Evolutionary conservation across 116 monocot genomes (phyloP), one percentile per base, ranked within the genome.

Genomic region (Phalaenopsis hybrid): DNA sequence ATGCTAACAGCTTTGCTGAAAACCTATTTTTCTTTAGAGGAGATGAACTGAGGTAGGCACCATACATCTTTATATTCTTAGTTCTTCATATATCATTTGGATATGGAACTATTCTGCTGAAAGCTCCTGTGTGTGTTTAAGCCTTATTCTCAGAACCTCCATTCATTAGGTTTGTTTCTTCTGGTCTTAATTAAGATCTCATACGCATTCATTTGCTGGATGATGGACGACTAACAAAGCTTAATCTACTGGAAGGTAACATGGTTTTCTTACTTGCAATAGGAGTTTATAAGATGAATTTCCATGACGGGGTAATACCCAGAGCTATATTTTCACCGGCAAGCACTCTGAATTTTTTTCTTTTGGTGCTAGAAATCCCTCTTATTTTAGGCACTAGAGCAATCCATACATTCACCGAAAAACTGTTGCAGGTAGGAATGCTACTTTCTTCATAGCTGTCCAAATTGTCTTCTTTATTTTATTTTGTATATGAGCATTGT

Each of bases 1-100:
- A 78, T 89, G 81, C 80, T 88, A 89, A 90, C 90, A 93, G 93
- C 86, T 88, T 78, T 85, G 72, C 85, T 83, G 86, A 86, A 85
- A 90, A 80, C 86, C 33, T 78, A 75, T 55, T 70, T 67, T 77
- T 83, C 69, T 79, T 75, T 83, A 41, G 74, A 77, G 83, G 84
- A 84, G 79, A 84, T 75, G 77, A 63, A 23, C 57, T 83, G 86
- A 93, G 93, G 91, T 93, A 91, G 93, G 89, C 87, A 86, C 75
- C 21, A 75, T 75, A 46, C 46, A 75, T 75, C 72, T 15, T 72
- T 72, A 28, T 69, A 69, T 23, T 33, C 44, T 80, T 48, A 31
- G 55, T 75, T 80, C 28, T 67, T 83, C 3, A 18, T 11, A 37
- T 80, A 57, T 78, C 65, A 57, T 57, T 75, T 75, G 82, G 82